These are phyloP conservation scores for Tolypocladium album DNA, from an alignment of 2,329 filamentous ascomycete genomes.

Conservation along the genomic window DNA sequence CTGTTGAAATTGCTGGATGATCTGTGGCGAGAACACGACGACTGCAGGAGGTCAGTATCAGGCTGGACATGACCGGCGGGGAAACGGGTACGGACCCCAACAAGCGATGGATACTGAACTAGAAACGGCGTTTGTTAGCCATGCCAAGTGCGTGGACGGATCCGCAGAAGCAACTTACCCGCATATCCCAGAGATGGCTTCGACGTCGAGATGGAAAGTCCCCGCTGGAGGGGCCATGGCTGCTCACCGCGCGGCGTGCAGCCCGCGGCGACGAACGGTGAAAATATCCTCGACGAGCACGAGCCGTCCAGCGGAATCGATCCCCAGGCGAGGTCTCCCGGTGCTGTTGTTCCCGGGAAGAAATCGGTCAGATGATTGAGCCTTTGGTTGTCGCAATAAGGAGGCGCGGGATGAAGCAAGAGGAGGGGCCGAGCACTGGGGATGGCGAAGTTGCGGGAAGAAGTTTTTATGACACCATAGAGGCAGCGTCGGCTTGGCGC, in stretches of 20 bases:
- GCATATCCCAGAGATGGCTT: conserved; percentile 85
- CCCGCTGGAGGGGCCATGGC: conserved; percentile 44
- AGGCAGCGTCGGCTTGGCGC: neutral
- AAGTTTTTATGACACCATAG: neutral
- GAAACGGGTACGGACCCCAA: conserved; percentile 43
- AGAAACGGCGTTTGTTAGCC: conserved; percentile 7
- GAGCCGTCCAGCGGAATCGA: neutral
- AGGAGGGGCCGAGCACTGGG: neutral
- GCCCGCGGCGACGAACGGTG: neutral
- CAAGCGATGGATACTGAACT: conserved; percentile 94
- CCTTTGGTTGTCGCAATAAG: neutral
- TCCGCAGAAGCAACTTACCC: conserved; percentile 42
- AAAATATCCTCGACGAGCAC: neutral
- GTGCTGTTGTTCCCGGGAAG: neutral
- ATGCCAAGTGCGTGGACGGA: no score
- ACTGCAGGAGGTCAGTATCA: conserved; percentile 33
- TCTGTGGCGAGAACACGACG: conserved; percentile 94
- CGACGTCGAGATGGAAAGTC: conserved; percentile 66
- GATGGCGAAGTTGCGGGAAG: neutral
- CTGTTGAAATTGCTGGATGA: conserved; percentile 86
- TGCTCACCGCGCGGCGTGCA: neutral
- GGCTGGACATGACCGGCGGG: neutral
- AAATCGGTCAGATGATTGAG: neutral
- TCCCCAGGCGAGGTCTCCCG: neutral
- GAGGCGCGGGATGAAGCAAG: neutral